phyloP scores from a whole-genome alignment of 1,284 basidiomycete species.

The Sphaerobolus stellatus region DNA sequence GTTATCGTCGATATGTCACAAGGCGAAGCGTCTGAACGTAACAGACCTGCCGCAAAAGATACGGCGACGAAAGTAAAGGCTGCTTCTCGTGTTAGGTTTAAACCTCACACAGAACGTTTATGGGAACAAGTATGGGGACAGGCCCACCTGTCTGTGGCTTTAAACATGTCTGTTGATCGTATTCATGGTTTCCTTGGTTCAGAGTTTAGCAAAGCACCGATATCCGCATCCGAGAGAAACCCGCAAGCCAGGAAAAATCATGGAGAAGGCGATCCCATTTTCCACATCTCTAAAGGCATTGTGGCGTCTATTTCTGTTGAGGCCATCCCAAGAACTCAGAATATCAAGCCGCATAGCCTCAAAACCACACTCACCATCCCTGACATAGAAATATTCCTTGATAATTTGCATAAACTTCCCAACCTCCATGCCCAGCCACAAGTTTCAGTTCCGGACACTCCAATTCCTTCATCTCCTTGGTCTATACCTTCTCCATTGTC shows the following conservation, averaged over 20 bases:
- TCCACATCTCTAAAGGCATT: constrained; percentile 47
- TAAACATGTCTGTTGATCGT: constrained; percentile 51
- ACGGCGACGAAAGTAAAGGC: constrained; percentile 31
- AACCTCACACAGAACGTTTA: constrained; percentile 57
- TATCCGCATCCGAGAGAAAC: neutral
- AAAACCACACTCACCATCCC: constrained; percentile 47
- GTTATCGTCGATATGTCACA: constrained; percentile 55
- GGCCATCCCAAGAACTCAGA: constrained; percentile 57
- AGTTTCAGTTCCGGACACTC: neutral
- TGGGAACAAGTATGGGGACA: constrained; percentile 67
- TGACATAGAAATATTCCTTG: constrained; percentile 48
- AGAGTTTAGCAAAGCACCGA: constrained; percentile 15
- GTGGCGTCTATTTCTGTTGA: constrained; percentile 47
- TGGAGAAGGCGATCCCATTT: constrained; percentile 40
- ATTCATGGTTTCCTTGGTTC: constrained; percentile 44
- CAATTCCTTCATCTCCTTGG: constrained; percentile 35
- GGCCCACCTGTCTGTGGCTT: constrained; percentile 52
- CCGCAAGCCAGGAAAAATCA: neutral
- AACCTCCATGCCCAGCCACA: constrained; percentile 18
- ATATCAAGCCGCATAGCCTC: constrained; percentile 55
- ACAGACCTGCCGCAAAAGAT: neutral
- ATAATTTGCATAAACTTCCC: constrained; percentile 42
- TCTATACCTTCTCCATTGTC: constrained; percentile 32
- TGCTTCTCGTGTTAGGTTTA: constrained; percentile 60
- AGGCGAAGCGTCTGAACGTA: constrained; percentile 31